Base-by-base conservation (phyloP, 352 stramenopile species). In the Hyaloperonospora brassicae region DNA sequence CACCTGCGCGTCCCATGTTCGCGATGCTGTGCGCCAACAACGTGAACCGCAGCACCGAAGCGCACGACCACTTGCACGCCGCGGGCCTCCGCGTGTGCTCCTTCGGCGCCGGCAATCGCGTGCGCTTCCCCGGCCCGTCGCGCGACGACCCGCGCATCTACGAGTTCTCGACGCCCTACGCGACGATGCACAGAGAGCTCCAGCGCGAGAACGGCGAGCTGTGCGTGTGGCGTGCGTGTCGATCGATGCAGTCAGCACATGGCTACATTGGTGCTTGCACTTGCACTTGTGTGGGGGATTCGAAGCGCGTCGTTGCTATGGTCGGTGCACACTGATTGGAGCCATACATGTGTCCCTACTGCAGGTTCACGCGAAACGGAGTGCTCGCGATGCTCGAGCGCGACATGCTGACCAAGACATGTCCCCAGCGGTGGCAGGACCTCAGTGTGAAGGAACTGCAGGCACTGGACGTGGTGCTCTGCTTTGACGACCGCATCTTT, bases 11-110 rank as follows among this genome's bases (percentile, higher is more conserved):
- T 17, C 17, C 17, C 17, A 17, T 88, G 68, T 95, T 94, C 56
- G 76, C 82, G 24, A 90, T 95, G 78, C 62, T 95, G 22, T 95
- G 86, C 68, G 83, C 84, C 40, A 93, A 92, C 75, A 95, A 95
- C 69, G 87, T 95, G 49, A 95, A 95, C 62, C 80, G 86, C 46
- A 93, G 80, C 68, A 95, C 87, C 6, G 86, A 94, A 64, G 86
- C 86, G 22, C 86, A 95, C 48, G 83, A 92, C 58, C 79, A 90
- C 45, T 66, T 95, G 25, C 73, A 89, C 39, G 79, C 79, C 0
- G 80, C 73, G 11, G 84, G 84, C 0, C 63, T 95, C 22, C 73
- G 81, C 47, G 86, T 95, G 27, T 88, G 79, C 42, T 91, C 77
- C 30, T 94, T 90, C 47, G 86, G 86, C 49, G 82, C 83, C 39